Conservation (phyloP, 495 filamentous ascomycete species). For the Trichodelitschia bisporula region DNA sequence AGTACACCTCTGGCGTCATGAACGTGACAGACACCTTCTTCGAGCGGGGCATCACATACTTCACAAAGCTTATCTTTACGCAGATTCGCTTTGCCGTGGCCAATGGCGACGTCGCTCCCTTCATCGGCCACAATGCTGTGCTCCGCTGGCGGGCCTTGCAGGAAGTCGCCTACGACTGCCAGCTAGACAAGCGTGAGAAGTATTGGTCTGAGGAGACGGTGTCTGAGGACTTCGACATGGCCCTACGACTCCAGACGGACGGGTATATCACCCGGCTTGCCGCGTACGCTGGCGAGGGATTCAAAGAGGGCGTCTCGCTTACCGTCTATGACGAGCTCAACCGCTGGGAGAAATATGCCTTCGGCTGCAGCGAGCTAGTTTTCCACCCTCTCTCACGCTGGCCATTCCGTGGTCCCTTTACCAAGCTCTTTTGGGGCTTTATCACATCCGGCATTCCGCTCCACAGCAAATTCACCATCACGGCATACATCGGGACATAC, state of each 20-base stretch:
- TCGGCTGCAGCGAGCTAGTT: slow-evolving; percentile 65
- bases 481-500: slow-evolving; percentile 73
- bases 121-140: slow-evolving; percentile 50
- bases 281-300: slow-evolving; percentile 47
- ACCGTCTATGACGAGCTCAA: slow-evolving; percentile 69
- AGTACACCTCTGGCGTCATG: slow-evolving; percentile 24
- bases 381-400: slow-evolving; percentile 45
- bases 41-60: slow-evolving; percentile 44
- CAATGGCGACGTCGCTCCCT: slow-evolving; percentile 63
- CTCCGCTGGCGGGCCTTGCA: slow-evolving; percentile 58
- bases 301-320: slow-evolving; percentile 65
- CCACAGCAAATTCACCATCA: slow-evolving; percentile 55
- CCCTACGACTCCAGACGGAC: slow-evolving; percentile 44
- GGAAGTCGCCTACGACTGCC: slow-evolving; percentile 37
- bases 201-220: slow-evolving; percentile 70
- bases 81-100: slow-evolving; percentile 56
- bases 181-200: slow-evolving; percentile 45
- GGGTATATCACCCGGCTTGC: slow-evolving; percentile 55
- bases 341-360: slow-evolving; percentile 72
- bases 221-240: slow-evolving; percentile 73
- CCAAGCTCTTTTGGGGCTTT: slow-evolving; percentile 46
- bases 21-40: slow-evolving; percentile 21
- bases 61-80: slow-evolving; percentile 63
- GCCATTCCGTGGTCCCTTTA: slow-evolving; percentile 37
- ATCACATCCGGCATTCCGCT: slow-evolving; percentile 48